Base-by-base conservation (phyloP, 805 yeast species). In the Candida chauliodis region DNA sequence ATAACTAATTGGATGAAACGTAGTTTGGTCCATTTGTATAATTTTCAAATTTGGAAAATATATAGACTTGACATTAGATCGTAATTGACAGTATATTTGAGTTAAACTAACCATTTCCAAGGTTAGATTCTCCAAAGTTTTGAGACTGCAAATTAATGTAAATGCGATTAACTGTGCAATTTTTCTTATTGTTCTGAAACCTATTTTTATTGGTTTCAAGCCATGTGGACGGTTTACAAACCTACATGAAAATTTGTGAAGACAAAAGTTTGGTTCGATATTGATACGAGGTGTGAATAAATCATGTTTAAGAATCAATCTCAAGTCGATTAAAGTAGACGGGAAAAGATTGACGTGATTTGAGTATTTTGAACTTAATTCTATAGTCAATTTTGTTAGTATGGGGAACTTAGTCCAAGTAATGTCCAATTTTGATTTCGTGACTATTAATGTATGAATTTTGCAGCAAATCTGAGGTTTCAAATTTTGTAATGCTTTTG, bases 21-120 rank as follows among this genome's bases (percentile, higher is more conserved):
- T 30, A 18, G 37, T 40, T 28, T 50, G 56, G 37, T 59, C 61
- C 16, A 59, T 39, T 8, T 49, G 30, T n/a, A 58, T 36, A 16
- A 55, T 17, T 21, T 51, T 48, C 17, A 59, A 38, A 2, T 34
- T 31, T 3, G 52, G 49, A 26, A 57, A 50, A 0, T 34, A 19
- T 18, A 20, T n/a, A 24, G 15, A 19, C 3, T 14, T 9, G 5
- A 18, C 5, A 18, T 16, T 18, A n/a, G 19, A 6, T 18, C 26
- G 25, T 14, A 35, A 28, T 18, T 15, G 8, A 17, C 16, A 8
- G 24, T 30, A 32, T n/a, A 37, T 21, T 20, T 20, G 25, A 25
- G 20, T 32, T 10, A 37, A 20, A 22, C 29, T 31, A 20, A 37
- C 17, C 33, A 36, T 22, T 19, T 36, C 13, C 9, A 34, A n/a